Base-by-base conservation (phyloP, 2,329 filamentous ascomycete genomes). In the Penicillium sp. region DNA sequence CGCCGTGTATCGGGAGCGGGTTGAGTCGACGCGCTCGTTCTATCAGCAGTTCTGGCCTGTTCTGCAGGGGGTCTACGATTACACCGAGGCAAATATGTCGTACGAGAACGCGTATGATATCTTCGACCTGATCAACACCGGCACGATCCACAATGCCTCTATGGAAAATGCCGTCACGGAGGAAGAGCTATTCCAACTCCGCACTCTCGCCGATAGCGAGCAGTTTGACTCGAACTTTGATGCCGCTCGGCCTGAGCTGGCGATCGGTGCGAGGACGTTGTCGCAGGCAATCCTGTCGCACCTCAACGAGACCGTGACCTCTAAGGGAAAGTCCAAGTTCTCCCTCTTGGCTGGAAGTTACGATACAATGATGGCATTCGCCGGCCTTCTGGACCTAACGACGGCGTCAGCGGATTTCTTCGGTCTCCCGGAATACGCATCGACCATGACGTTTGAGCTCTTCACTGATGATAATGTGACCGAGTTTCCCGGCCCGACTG, bases 171-270 rank as follows among this genome's bases (percentile, higher is more conserved):
- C 21, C 11, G 31, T 45, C 15, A 49, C 30, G 21, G 9, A 19
- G 5, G 30, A 41, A 7, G 63, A 64, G 44, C 31, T 91, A 58
- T 73, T 79, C 69, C 85, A 90, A 71, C 85, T 94, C 58, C 84
- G 84, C 68, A 84, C 84, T 15, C 86, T 94, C 21, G 92, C 93
- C 67, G 87, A 93, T 73, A 79, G 81, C 60, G 90, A 93, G 75
- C 90, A 96, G 76, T 96, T 85, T 82, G 89, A 88, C 70, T 86
- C 93, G 8, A 90, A 90, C 61, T 95, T 89, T 85, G 93, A 94
- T 79, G 79, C 80, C 70, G 72, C 75, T 7, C 75, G 78, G 49
- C 70, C 75, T 23, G 74, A 78, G 49, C 75, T 77, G 50, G 75
- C 78, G 11, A 80, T 81, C 7, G 81, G 83, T 50, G 85, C 86